Evolutionary conservation across 306 rosid species (phyloP).

Genomic region (Ziziphus jujuba): DNA sequence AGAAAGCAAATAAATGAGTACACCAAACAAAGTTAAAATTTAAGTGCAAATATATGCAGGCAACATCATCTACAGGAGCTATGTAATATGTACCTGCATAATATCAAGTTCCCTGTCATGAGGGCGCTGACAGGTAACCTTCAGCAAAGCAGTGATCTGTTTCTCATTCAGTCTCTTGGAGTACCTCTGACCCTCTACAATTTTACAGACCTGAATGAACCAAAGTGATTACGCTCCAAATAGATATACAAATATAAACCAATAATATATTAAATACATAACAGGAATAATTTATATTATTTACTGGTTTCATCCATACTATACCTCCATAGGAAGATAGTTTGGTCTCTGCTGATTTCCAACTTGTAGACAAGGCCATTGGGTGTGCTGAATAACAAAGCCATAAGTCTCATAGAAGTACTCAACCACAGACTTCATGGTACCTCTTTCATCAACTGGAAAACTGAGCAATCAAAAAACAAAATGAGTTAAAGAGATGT

Average conservation of each 20-base stretch:
- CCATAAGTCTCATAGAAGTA: conserved; percentile 91
- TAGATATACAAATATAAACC: too few relatives aligned
- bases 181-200: conserved; percentile 92
- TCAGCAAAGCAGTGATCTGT: conserved; percentile 86
- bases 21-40: not conserved
- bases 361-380: conserved; percentile 97
- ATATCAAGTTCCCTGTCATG: conserved; percentile 80
- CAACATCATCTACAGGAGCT: not conserved
- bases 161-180: conserved; percentile 80
- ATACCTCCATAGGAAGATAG: conserved; percentile 96
- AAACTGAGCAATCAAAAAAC: conserved; percentile 48
- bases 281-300: too few relatives aligned
- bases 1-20: not conserved
- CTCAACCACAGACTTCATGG: conserved; percentile 90
- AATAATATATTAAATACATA: too few relatives aligned
- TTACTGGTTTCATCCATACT: not conserved
- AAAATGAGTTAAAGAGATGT: conserved; percentile 11
- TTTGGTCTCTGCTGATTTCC: conserved; percentile 90
- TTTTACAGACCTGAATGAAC: conserved; percentile 80
- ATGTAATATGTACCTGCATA: conserved; percentile 51
- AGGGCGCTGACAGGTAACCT: conserved; percentile 95
- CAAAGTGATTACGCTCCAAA: not conserved
- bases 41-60: not conserved
- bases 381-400: conserved; percentile 75
- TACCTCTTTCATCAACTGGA: conserved; percentile 93